Evolutionary conservation across 495 filamentous ascomycete genomes (phyloP).

Genomic region (Podospora bellae-mahoneyi): DNA sequence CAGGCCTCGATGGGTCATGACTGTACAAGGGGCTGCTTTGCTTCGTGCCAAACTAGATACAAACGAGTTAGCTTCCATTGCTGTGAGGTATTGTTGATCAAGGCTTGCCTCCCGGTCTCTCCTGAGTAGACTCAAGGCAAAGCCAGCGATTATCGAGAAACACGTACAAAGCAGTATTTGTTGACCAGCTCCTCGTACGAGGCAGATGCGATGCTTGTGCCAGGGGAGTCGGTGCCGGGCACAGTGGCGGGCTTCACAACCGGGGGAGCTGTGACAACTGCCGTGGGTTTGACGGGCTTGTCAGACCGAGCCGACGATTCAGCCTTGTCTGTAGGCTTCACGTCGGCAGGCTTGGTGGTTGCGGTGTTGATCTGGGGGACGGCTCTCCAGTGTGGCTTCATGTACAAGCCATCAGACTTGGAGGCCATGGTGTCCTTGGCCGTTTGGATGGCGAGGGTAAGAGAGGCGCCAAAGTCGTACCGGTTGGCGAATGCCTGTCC

Average conservation of each 20-base stretch:
- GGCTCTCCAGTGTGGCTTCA: slow-evolving; percentile 43
- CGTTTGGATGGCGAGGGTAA: slow-evolving; percentile 75
- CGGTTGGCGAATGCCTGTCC: slow-evolving; percentile 82
- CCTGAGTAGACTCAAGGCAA: slow-evolving; percentile 23
- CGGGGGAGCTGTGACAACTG: slow-evolving; percentile 15
- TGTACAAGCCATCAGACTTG: slow-evolving; percentile 49
- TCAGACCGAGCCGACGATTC: not conserved
- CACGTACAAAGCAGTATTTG: slow-evolving; percentile 98
- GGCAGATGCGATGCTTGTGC: slow-evolving; percentile 63
- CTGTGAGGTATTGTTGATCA: not conserved
- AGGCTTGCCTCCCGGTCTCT: slow-evolving; percentile 29
- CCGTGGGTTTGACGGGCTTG: slow-evolving; percentile 14
- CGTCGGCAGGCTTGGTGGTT: slow-evolving; percentile 12
- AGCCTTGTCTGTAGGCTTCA: slow-evolving; percentile 2
- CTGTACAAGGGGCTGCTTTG: slow-evolving; percentile 38
- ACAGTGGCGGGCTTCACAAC: slow-evolving; percentile 20
- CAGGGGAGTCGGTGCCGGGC: slow-evolving; percentile 36
- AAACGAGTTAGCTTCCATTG: slow-evolving; percentile 21
- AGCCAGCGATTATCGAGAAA: slow-evolving; percentile 25
- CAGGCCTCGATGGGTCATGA: slow-evolving; percentile 30
- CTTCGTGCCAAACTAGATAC: slow-evolving; percentile 45
- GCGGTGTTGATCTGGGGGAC: slow-evolving; percentile 10
- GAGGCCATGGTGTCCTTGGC: slow-evolving; percentile 53
- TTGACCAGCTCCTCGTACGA: slow-evolving; percentile 92
- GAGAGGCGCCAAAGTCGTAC: slow-evolving; percentile 89